Conservation (phyloP, 441 rosid species). For the Kokia cookei region DNA sequence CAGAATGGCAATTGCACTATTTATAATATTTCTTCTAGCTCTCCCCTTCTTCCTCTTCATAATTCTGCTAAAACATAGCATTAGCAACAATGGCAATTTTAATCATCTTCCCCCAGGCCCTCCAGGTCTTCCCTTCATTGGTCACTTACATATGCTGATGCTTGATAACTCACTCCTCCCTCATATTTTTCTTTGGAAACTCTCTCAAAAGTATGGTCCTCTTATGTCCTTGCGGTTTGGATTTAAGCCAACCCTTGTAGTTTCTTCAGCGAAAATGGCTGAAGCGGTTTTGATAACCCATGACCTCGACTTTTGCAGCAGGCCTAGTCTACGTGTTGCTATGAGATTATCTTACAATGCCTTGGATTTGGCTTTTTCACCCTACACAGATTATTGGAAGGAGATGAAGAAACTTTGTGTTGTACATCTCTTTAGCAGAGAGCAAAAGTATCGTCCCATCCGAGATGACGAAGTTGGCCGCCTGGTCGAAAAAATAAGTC, state of each 20-base stretch:
- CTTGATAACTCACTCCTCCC: not conserved
- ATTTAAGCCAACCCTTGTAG: not conserved
- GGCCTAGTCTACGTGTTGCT: conserved; percentile 13
- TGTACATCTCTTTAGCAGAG: conserved; percentile 29
- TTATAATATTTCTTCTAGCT: not conserved
- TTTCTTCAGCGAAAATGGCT: conserved; percentile 27
- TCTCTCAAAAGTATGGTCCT: not conserved
- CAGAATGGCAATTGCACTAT: not conserved
- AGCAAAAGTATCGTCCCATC: conserved; percentile 9
- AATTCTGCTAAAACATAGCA: not conserved
- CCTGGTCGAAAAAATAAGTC: conserved; percentile 19
- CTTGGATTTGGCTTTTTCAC: conserved; percentile 31
- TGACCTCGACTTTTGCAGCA: conserved; percentile 22
- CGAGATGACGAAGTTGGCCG: conserved; percentile 27
- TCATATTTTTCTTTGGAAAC: not conserved
- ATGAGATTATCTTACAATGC: conserved; percentile 29
- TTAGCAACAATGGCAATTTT: not conserved
- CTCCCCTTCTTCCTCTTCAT: not conserved
- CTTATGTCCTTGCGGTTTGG: not conserved
- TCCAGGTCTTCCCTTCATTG: conserved; percentile 24
- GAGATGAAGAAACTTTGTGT: conserved; percentile 33
- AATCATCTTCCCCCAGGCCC: conserved; percentile 13
- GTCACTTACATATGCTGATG: conserved; percentile 28
- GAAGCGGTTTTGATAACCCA: conserved; percentile 26
- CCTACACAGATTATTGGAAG: conserved; percentile 30